phyloP scores from a whole-genome alignment of 192 early-diverging fungal species.

The Coemansia sp. region DNA sequence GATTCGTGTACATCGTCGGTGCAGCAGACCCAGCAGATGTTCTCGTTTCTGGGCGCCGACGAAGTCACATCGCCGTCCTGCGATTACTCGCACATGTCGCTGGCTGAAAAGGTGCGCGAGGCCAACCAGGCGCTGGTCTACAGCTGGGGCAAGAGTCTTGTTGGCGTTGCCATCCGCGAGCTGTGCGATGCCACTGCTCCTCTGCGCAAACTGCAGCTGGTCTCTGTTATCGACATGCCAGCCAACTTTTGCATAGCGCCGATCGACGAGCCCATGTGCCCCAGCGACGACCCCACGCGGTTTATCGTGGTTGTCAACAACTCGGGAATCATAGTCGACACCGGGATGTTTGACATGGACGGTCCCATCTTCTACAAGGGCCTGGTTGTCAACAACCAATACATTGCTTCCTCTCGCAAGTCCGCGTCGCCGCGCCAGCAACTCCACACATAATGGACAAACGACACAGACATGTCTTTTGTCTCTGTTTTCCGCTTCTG shows the following conservation, averaged over 20 bases:
- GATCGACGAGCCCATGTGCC: conserved; percentile 43
- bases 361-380: conserved; percentile 49
- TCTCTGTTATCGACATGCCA: conserved; percentile 46
- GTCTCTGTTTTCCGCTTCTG: too few relatives aligned
- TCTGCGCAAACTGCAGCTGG: conserved; percentile 10
- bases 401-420: conserved; percentile 9
- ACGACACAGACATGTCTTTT: too few relatives aligned
- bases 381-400: conserved; percentile 24
- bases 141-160: conserved; percentile 43
- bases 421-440: neutral
- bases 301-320: conserved; percentile 44
- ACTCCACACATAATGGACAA: neutral
- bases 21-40: conserved; percentile 7
- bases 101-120: conserved; percentile 41
- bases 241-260: conserved; percentile 49
- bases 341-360: conserved; percentile 39
- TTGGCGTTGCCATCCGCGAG: conserved; percentile 33
- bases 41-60: conserved; percentile 18
- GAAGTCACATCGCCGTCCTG: conserved; percentile 22
- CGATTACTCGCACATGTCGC: conserved; percentile 24
- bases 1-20: conserved; percentile 10
- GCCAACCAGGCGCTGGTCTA: conserved; percentile 46
- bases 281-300: conserved; percentile 42
- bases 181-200: conserved; percentile 21
- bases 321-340: conserved; percentile 34